Evolutionary conservation across 176 grass and related monocot species (phyloP).

Genomic region (Oryza glaberrima): DNA sequence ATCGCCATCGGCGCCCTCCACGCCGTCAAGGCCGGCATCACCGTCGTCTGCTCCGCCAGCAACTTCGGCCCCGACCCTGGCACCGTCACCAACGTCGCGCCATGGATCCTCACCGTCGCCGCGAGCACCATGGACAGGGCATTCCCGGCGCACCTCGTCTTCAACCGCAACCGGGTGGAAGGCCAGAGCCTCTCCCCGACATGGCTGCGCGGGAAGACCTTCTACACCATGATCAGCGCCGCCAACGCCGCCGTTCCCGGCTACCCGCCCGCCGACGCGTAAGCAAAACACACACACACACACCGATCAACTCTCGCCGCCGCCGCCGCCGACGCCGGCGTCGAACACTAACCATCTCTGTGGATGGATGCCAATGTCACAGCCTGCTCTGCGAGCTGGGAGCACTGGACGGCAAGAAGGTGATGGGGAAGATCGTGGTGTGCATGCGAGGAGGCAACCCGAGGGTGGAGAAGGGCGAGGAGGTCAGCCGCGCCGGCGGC

Average conservation of each 20-base stretch:
- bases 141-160: constrained; percentile 49
- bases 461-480: constrained; percentile 56
- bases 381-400: constrained; percentile 50
- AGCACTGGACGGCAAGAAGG: constrained; percentile 57
- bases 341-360: background rate
- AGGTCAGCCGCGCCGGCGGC: constrained; percentile 49
- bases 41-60: constrained; percentile 72
- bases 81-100: constrained; percentile 56
- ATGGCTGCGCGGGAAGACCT: constrained; percentile 35
- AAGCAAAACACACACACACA: background rate
- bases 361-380: constrained; percentile 26
- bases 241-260: constrained; percentile 33
- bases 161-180: constrained; percentile 44
- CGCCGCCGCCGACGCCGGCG: too few species aligned
- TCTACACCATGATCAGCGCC: constrained; percentile 55
- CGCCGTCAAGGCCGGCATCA: constrained; percentile 60
- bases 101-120: constrained; percentile 74
- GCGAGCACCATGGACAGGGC: constrained; percentile 63
- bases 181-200: constrained; percentile 71
- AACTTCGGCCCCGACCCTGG: constrained; percentile 54
- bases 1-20: constrained; percentile 70
- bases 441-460: constrained; percentile 45
- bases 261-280: constrained; percentile 37
- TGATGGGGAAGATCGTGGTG: constrained; percentile 64
- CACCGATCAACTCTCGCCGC: background rate